A percentile compares a stretch with the other conserved stretches of the same genome.
Evolutionary conservation across 768 basidiomycete species (phyloP).

Genomic region (Boletus sp.): DNA sequence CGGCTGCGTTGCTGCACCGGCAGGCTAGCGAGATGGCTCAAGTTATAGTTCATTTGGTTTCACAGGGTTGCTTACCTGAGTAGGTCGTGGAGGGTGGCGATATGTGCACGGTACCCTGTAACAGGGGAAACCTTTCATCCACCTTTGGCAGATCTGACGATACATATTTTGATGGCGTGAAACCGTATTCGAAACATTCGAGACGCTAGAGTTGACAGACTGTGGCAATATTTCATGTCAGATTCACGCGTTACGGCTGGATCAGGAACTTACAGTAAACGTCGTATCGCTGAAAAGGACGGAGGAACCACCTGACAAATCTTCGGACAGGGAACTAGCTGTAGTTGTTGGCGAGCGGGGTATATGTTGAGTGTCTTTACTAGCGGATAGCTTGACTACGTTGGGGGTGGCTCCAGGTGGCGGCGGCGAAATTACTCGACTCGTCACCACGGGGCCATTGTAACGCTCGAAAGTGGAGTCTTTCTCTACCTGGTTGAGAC

Average conservation of each 20-base stretch:
- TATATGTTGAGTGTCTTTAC: not conserved
- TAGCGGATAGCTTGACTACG: constrained; percentile 11
- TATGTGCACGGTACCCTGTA: not conserved
- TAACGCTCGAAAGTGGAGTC: not conserved
- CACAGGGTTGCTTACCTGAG: constrained; percentile 6
- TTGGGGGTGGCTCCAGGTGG: not conserved
- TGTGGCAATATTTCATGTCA: not conserved
- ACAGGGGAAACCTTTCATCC: not conserved
- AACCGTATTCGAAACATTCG: constrained; percentile 4
- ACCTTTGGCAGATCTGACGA: not conserved
- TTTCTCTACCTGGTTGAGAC: not conserved
- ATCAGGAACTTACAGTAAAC: constrained; percentile 13
- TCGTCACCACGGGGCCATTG: not conserved
- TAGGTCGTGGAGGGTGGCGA: constrained; percentile 5
- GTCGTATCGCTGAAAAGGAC: constrained; percentile 16
- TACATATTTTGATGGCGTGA: not conserved
- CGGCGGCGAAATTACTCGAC: constrained; percentile 5
- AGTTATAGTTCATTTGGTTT: not conserved
- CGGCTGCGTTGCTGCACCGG: not conserved
- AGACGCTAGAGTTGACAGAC: constrained; percentile 19
- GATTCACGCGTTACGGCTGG: not conserved
- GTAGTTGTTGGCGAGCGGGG: constrained; percentile 16
- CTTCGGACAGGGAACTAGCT: constrained; percentile 17
- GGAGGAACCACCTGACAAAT: constrained; percentile 11
- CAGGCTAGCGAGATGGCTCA: not conserved